phyloP scores from a whole-genome alignment of 2,329 filamentous ascomycete genomes.

The Cladophialophora bantiana region DNA sequence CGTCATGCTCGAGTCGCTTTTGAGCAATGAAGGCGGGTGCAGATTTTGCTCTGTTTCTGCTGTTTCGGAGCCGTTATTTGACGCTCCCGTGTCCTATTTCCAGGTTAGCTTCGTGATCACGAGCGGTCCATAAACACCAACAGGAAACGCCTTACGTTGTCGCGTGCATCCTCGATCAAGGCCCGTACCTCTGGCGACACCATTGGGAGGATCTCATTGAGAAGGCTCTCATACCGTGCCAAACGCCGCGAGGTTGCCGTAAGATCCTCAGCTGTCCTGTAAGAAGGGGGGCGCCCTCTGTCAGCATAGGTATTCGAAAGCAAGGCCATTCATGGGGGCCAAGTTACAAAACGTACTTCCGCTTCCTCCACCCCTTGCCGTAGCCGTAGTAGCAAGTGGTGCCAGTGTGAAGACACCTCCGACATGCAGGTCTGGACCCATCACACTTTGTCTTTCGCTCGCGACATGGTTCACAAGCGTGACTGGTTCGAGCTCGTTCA shows the following conservation, averaged over 20 bases:
- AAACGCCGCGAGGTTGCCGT: slow-evolving; percentile 39
- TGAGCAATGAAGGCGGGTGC: slow-evolving; percentile 21
- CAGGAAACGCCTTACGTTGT: slow-evolving; percentile 29
- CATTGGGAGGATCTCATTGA: slow-evolving; percentile 39
- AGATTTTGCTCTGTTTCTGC: slow-evolving; percentile 29
- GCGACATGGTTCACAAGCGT: slow-evolving; percentile 41
- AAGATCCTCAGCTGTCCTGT: slow-evolving; percentile 40
- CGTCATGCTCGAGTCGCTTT: slow-evolving; percentile 22
- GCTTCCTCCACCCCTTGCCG: slow-evolving; percentile 42
- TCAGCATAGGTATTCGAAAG: slow-evolving; percentile 13
- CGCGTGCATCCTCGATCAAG: slow-evolving; percentile 40
- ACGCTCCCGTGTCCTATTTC: slow-evolving; percentile 29
- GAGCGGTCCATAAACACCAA: neutral
- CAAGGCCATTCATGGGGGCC: neutral
- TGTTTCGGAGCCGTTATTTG: slow-evolving; percentile 37
- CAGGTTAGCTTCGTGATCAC: neutral
- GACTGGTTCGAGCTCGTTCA: slow-evolving; percentile 40
- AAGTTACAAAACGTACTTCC: slow-evolving; percentile 35
- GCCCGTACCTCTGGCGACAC: slow-evolving; percentile 37
- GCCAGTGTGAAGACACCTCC: slow-evolving; percentile 40
- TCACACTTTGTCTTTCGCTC: slow-evolving; percentile 42
- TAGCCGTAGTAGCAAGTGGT: slow-evolving; percentile 41
- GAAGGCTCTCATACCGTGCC: slow-evolving; percentile 39
- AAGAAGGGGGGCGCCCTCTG: neutral
- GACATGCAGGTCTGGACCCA: slow-evolving; percentile 39